Evolutionary conservation across 768 basidiomycete genomes (phyloP).

Genomic region (Daedaleopsis nitida): DNA sequence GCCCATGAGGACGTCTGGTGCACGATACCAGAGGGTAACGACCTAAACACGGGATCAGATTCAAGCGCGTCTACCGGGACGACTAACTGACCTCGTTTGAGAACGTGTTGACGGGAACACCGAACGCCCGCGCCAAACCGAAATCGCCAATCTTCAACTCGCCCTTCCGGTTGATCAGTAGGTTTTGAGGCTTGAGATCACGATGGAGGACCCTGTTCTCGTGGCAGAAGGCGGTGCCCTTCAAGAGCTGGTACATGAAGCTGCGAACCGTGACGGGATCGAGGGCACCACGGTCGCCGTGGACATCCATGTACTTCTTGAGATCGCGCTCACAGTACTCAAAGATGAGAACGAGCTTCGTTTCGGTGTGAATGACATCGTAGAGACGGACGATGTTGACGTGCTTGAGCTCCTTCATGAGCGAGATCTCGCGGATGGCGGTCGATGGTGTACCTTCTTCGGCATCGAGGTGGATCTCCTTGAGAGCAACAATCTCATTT

Average conservation of each 20-base stretch:
- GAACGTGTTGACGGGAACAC: constrained; percentile 98
- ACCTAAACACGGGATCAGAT: constrained; percentile 54
- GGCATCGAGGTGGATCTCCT: constrained; percentile 98
- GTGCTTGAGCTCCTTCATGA: constrained; percentile 99
- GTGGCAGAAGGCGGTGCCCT: constrained; percentile 97
- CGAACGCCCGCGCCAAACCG: constrained; percentile 95
- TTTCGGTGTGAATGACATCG: constrained; percentile 99
- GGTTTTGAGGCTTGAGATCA: constrained; percentile 97
- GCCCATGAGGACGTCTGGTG: constrained; percentile 95
- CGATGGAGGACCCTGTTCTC: constrained; percentile 98
- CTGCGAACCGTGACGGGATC: constrained; percentile 87
- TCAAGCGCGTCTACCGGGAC: background rate
- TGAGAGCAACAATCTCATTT: constrained; percentile 98
- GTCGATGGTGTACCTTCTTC: constrained; percentile 99
- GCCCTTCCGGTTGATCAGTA: constrained; percentile 95
- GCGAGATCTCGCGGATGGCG: constrained; percentile 96
- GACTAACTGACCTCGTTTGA: constrained; percentile 77
- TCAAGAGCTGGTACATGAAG: constrained; percentile 97
- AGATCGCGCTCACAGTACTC: constrained; percentile 98
- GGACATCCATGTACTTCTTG: constrained; percentile 99
- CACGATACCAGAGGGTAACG: constrained; percentile 98
- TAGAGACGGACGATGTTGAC: constrained; percentile 97
- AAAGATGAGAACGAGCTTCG: constrained; percentile 96
- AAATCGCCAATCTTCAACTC: constrained; percentile 98
- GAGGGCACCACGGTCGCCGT: constrained; percentile 93